Evolutionary conservation across 805 yeast species (phyloP).

Genomic region (Wickerhamiella spandovensis): DNA sequence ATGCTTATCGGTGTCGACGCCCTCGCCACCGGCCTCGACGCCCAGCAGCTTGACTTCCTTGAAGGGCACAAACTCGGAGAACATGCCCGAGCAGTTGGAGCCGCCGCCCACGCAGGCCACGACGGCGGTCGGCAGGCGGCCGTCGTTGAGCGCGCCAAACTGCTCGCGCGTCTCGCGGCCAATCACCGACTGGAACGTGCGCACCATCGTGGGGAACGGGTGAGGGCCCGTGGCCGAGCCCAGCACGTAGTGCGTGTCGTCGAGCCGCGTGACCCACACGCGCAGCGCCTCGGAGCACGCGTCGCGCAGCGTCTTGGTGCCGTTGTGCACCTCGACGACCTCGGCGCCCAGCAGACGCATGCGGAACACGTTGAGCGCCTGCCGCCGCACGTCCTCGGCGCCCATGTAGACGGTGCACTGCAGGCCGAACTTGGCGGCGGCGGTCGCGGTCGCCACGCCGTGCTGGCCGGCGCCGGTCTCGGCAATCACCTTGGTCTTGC

Average conservation of each 20-base stretch:
- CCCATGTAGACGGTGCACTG: slow-evolving; percentile 96
- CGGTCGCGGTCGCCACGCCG: slow-evolving; percentile 40
- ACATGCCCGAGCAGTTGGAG: slow-evolving; percentile 90
- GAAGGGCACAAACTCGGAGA: slow-evolving; percentile 85
- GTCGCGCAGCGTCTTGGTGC: slow-evolving; percentile 92
- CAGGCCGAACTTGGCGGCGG: slow-evolving; percentile 55
- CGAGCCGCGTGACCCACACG: slow-evolving; percentile 80
- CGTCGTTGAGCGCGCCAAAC: slow-evolving; percentile 52
- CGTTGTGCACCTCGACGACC: slow-evolving; percentile 85
- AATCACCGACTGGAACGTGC: slow-evolving; percentile 95
- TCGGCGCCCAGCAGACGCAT: slow-evolving; percentile 94
- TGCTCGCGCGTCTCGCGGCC: slow-evolving; percentile 92
- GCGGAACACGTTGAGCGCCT: slow-evolving; percentile 94
- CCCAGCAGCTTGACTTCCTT: slow-evolving; percentile 68
- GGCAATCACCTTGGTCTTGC: slow-evolving; percentile 33
- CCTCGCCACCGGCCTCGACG: slow-evolving; percentile 98
- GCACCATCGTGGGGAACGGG: slow-evolving; percentile 94
- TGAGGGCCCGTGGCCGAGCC: slow-evolving; percentile 99
- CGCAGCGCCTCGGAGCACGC: slow-evolving; percentile 97
- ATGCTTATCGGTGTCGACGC: slow-evolving; percentile 75
- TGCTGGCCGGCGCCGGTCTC: slow-evolving; percentile 42
- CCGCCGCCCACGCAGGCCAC: slow-evolving; percentile 99
- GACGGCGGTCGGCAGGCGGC: slow-evolving; percentile 79
- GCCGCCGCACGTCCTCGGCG: slow-evolving; percentile 97
- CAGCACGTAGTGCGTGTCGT: slow-evolving; percentile 83